Evolutionary conservation across 371 early-diverging fungal species (phyloP).

Genomic region (Haplosporangium sp.): DNA sequence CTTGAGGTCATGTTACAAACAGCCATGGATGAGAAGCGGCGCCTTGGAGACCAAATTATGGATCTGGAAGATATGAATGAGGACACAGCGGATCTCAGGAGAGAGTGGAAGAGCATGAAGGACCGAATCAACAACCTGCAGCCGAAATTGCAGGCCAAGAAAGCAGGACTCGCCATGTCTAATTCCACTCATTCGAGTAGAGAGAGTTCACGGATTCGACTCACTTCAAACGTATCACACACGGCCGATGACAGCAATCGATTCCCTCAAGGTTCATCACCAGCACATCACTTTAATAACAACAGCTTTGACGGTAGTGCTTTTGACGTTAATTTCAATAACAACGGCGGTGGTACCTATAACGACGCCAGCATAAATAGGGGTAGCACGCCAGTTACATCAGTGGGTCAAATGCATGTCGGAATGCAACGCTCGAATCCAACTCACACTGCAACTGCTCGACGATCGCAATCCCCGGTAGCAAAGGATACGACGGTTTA

Average conservation of each 20-base stretch:
- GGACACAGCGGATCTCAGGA: conserved; percentile 12
- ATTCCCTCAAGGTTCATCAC: background rate
- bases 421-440: background rate
- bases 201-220: background rate
- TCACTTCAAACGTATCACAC: background rate
- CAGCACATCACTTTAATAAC: background rate
- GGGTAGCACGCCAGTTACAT: background rate
- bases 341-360: too few relatives aligned
- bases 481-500: conserved; percentile 32
- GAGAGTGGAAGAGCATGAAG: conserved; percentile 31
- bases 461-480: conserved; percentile 16
- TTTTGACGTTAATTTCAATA: too few relatives aligned
- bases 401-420: background rate
- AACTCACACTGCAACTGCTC: background rate
- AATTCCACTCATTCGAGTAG: background rate
- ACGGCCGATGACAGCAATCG: background rate
- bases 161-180: background rate
- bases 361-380: background rate
- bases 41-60: conserved; percentile 39
- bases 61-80: conserved; percentile 26
- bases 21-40: conserved; percentile 42
- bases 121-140: conserved; percentile 33
- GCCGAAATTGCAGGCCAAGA: conserved; percentile 13
- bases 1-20: conserved; percentile 41
- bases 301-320: background rate